Conservation (phyloP, 179 eudicot species). For the Silene coronaria region DNA sequence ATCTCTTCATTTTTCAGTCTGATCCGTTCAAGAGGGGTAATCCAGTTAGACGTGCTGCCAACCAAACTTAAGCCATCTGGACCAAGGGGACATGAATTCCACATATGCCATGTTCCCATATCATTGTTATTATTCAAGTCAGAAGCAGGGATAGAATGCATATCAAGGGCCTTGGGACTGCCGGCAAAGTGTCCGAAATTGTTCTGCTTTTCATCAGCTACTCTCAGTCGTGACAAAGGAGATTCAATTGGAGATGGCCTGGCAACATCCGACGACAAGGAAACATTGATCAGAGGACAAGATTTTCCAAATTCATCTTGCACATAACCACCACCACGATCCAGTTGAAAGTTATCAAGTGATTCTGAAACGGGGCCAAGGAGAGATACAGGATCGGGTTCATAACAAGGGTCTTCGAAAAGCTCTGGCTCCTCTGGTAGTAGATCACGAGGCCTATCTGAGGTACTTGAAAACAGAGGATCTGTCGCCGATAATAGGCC, state of each 20-base stretch:
- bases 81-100: conserved; percentile 77
- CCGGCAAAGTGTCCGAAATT: conserved; percentile 39
- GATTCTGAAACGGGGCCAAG: conserved; percentile 98
- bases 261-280: conserved; percentile 43
- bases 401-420: conserved; percentile 97
- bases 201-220: conserved; percentile 52
- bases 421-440: conserved; percentile 81
- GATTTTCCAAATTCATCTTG: conserved; percentile 49
- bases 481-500: conserved; percentile 49
- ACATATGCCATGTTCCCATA: conserved; percentile 81
- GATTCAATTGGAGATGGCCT: conserved; percentile 90
- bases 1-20: conserved; percentile 50
- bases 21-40: conserved; percentile 46
- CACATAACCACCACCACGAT: conserved; percentile 57
- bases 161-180: conserved; percentile 54
- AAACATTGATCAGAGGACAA: conserved; percentile 37
- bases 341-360: conserved; percentile 75
- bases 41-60: conserved; percentile 59
- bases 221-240: conserved; percentile 66
- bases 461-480: conserved; percentile 46
- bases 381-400: conserved; percentile 84
- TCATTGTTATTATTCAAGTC: conserved; percentile 42
- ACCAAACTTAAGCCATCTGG: conserved; percentile 67
- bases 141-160: conserved; percentile 34
- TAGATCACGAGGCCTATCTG: conserved; percentile 44